phyloP scores from a whole-genome alignment of 371 early-diverging fungal species.

The Rhizopus sp. region DNA sequence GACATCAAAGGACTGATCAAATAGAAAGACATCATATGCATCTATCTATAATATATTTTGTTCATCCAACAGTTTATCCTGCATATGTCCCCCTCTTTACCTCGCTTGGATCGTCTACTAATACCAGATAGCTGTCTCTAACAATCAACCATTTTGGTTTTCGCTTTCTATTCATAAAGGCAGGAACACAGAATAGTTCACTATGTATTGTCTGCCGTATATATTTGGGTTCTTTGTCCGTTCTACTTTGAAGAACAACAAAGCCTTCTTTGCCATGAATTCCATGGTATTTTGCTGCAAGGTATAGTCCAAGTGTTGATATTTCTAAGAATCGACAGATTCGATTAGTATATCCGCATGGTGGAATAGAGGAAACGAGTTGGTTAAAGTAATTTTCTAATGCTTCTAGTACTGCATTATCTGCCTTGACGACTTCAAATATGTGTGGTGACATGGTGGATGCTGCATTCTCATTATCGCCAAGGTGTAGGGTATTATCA shows the following conservation, averaged over 20 bases:
- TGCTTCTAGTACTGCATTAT: constrained; percentile 36
- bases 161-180: constrained; percentile 12
- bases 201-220: constrained; percentile 10
- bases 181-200: constrained; percentile 14
- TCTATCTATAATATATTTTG: constrained; percentile 30
- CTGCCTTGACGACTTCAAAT: constrained; percentile 29
- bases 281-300: constrained; percentile 45
- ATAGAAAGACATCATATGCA: constrained; percentile 56
- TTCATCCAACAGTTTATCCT: background rate
- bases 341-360: constrained; percentile 43
- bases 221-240: constrained; percentile 26
- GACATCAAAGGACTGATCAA: constrained; percentile 49
- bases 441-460: constrained; percentile 10
- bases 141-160: constrained; percentile 60
- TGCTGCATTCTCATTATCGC: background rate
- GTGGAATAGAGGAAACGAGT: constrained; percentile 43
- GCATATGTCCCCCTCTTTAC: constrained; percentile 11
- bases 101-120: constrained; percentile 32
- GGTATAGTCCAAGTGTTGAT: constrained; percentile 43
- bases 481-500: background rate
- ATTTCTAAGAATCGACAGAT: constrained; percentile 64
- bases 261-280: constrained; percentile 66
- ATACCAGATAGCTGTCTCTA: constrained; percentile 61
- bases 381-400: constrained; percentile 52
- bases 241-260: constrained; percentile 35